Evolutionary conservation across 2,329 filamentous ascomycete genomes (phyloP).

Genomic region (Stagonosporopsis tanaceti): DNA sequence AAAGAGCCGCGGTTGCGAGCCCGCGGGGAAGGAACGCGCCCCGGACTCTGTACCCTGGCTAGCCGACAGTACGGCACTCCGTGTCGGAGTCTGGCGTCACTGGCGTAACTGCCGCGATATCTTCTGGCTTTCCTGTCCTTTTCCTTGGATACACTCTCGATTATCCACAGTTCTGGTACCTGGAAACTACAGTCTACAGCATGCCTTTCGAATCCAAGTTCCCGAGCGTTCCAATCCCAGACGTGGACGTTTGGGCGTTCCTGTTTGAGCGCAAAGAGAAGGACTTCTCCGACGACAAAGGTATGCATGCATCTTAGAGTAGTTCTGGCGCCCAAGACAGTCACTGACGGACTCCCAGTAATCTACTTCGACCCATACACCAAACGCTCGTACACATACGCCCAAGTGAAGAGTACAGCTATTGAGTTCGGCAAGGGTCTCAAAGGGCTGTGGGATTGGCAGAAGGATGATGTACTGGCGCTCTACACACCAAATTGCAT

Average conservation of each 20-base stretch:
- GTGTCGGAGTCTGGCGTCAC: constrained; percentile 20
- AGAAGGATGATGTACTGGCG: constrained; percentile 81
- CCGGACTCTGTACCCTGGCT: constrained; percentile 22
- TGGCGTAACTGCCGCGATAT: constrained; percentile 20
- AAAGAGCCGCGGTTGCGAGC: constrained; percentile 34
- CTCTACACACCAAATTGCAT: constrained; percentile 87
- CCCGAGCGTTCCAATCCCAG: constrained; percentile 72
- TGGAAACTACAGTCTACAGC: constrained; percentile 9
- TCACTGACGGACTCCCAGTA: constrained; percentile 58
- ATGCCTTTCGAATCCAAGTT: constrained; percentile 79
- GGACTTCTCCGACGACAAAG: constrained; percentile 74
- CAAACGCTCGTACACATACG: constrained; percentile 73
- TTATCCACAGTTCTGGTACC: constrained; percentile 4
- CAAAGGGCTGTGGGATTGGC: constrained; percentile 76
- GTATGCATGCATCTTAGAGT: constrained; percentile 51
- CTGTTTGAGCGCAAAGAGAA: constrained; percentile 75
- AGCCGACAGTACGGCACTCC: constrained; percentile 24
- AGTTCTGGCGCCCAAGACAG: not conserved
- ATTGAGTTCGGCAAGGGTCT: constrained; percentile 83
- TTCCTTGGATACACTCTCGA: constrained; percentile 8
- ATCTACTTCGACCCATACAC: constrained; percentile 81
- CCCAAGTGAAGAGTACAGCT: constrained; percentile 70
- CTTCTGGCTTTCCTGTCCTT: constrained; percentile 15
- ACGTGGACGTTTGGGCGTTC: constrained; percentile 79
- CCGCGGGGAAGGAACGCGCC: constrained; percentile 16